phyloP scores from a whole-genome alignment of 2,329 filamentous ascomycete species.

The Laburnicola sp. region DNA sequence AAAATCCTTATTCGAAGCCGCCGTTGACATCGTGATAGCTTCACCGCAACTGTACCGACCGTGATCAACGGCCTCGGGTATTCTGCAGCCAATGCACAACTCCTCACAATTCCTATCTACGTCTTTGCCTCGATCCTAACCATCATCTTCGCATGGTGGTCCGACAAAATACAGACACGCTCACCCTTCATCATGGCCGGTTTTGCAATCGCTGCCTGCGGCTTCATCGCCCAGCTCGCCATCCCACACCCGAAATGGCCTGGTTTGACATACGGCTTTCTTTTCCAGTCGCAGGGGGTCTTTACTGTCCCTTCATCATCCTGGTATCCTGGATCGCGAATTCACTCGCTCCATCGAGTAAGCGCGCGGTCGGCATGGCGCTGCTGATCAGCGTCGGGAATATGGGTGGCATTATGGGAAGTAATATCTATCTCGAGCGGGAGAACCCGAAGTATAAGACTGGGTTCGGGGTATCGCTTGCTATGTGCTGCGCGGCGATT shows the following conservation, averaged over 20 bases:
- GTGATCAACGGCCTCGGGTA: conserved; percentile 50
- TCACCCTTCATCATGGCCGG: conserved; percentile 59
- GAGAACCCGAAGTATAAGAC: conserved; percentile 56
- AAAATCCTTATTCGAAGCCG: background rate
- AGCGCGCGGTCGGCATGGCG: conserved; percentile 53
- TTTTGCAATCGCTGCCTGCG: conserved; percentile 54
- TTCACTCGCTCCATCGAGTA: conserved; percentile 39
- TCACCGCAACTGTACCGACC: conserved; percentile 47
- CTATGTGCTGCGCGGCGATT: conserved; percentile 52
- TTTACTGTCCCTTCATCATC: conserved; percentile 44
- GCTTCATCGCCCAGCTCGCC: conserved; percentile 59
- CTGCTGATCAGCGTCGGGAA: conserved; percentile 56
- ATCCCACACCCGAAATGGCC: conserved; percentile 48
- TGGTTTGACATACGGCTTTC: conserved; percentile 51
- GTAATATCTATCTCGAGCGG: conserved; percentile 54
- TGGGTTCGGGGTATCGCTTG: conserved; percentile 55
- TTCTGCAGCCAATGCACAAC: conserved; percentile 46
- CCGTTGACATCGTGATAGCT: conserved; percentile 22
- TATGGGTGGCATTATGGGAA: conserved; percentile 46
- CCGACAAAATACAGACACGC: conserved; percentile 56
- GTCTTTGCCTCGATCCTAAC: conserved; percentile 48
- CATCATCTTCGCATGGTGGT: conserved; percentile 50
- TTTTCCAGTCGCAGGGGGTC: conserved; percentile 41
- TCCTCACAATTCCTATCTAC: conserved; percentile 49
- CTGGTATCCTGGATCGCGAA: conserved; percentile 44